Evolutionary conservation across 371 early-diverging fungal species (phyloP), one percentile per base, ranked within the genome.

Genomic region (Mortierella sp.): DNA sequence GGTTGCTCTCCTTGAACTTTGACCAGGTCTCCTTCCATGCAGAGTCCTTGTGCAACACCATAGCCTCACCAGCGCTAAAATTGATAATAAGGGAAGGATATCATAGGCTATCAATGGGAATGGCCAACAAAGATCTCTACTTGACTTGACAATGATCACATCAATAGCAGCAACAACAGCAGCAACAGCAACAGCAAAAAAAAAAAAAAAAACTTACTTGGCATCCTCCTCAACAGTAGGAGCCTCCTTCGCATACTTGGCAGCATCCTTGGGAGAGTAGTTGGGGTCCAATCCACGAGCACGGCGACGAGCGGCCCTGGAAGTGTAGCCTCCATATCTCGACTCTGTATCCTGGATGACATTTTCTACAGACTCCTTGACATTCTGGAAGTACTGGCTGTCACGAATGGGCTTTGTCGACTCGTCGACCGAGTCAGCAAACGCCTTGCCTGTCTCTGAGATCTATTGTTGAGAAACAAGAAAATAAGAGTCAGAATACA

Each of bases 1-100:
- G 90, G 84, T 87, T 95, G 62, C 90, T 92, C 57, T 96, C 96
- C 85, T 95, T 95, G 83, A 98, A 97, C 62, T 92, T 93, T 51
- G 86, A 87, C 98, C 98, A 98, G 75, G 92, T 88, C 82, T 94
- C 94, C 75, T 93, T 92, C 95, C 96, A 95, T 66, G 89, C 91
- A 45, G 96, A 91, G 70, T 95, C 93, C 83, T 96, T 94, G 83
- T 97, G 97, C 62, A 96, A 68, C 7, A 97, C 96, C 67, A 99
- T 89, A 46, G 90, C 87, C 29, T 88, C 86, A 62, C 97, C 97
- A 52, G 98, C 98, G n/a, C 88, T 86, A 57, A n/a, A 23, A 23
- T 53, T 53, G 53, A 11, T 2, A 23, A 23, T 16, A 21, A 50
- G 5, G 50, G 14, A 21, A 50, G 21, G 50, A 14, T n/a, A n/a